phyloP scores from a whole-genome alignment of 768 basidiomycete genomes.

The Sarcodon sp. region DNA sequence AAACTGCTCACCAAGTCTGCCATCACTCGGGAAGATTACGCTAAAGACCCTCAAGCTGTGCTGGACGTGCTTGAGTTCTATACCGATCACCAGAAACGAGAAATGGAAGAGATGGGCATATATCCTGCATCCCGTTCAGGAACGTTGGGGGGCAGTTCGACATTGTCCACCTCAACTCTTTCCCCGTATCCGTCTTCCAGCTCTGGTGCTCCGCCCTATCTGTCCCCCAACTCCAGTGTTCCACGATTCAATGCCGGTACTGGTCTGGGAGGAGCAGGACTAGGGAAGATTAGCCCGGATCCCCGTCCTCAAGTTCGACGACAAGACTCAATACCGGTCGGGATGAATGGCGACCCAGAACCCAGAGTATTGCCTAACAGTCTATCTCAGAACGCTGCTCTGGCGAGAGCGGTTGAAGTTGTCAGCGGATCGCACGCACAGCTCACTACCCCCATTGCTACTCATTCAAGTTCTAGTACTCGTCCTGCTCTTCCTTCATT shows the following conservation, averaged over 20 bases:
- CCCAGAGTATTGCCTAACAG: constrained; percentile 4
- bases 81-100: constrained; percentile 95
- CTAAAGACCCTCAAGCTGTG: constrained; percentile 93
- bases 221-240: constrained; percentile 23
- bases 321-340: constrained; percentile 31
- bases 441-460: constrained; percentile 28
- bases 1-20: constrained; percentile 94
- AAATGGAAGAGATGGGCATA: constrained; percentile 53
- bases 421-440: constrained; percentile 41
- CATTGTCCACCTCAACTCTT: constrained; percentile 23
- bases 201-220: background rate
- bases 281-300: constrained; percentile 29
- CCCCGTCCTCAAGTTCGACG: constrained; percentile 25
- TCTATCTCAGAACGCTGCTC: constrained; percentile 18
- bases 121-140: constrained; percentile 10
- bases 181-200: constrained; percentile 18
- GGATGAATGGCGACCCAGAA: constrained; percentile 8
- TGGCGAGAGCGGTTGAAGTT: constrained; percentile 44
- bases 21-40: constrained; percentile 96
- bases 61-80: constrained; percentile 98
- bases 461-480: constrained; percentile 11
- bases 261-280: constrained; percentile 63
- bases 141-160: constrained; percentile 6
- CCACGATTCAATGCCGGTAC: constrained; percentile 88
- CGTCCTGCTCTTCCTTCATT: constrained; percentile 17